Conservation (phyloP, 305 asterid genomes). For the Withania somnifera region DNA sequence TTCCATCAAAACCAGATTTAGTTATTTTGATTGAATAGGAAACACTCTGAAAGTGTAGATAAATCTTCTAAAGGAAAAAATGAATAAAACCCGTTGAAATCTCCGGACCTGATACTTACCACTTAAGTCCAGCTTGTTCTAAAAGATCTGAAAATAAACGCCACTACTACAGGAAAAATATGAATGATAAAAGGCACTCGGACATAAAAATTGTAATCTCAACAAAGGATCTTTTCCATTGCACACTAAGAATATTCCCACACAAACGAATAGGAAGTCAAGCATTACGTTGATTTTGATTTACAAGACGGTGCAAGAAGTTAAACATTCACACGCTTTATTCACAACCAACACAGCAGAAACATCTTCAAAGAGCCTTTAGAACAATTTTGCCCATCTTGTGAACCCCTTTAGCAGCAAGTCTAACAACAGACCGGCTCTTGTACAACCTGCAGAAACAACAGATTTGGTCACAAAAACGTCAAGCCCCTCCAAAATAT, state of each 20-base stretch:
- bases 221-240: neutral
- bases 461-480: neutral
- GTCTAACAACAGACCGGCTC: slow-evolving; percentile 51
- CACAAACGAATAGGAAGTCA: neutral
- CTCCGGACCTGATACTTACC: neutral
- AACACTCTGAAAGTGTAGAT: neutral
- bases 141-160: neutral
- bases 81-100: neutral
- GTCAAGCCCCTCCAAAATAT: neutral
- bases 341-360: neutral
- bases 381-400: slow-evolving; percentile 61
- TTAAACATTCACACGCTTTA: neutral
- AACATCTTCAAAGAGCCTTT: slow-evolving; percentile 29
- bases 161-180: neutral
- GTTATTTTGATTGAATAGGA: neutral
- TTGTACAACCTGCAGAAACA: slow-evolving; percentile 58
- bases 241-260: neutral
- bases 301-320: neutral
- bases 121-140: neutral
- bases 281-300: neutral
- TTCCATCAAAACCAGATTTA: neutral
- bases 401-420: slow-evolving; percentile 67
- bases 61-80: neutral
- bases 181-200: neutral
- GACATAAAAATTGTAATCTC: neutral